Conservation (phyloP, 2,329 filamentous ascomycete species). For the Myotisia sp. region DNA sequence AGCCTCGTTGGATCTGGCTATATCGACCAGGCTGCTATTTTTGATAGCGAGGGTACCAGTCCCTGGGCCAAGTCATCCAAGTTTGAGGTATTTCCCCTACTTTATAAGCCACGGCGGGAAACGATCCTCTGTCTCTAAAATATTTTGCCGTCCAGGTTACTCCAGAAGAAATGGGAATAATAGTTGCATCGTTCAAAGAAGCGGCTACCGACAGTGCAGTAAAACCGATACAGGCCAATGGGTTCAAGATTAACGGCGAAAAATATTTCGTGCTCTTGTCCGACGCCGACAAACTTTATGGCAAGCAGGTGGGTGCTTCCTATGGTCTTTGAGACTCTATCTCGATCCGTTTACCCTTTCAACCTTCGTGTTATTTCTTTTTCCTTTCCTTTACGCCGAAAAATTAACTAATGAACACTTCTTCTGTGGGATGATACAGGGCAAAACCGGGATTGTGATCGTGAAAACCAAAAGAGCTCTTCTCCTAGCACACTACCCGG, state of each 20-base stretch:
- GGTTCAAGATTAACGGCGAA: constrained; percentile 60
- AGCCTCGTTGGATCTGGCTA: constrained; percentile 70
- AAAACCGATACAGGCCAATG: constrained; percentile 55
- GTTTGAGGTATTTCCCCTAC: constrained; percentile 51
- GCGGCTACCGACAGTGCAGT: constrained; percentile 33
- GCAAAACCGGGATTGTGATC: constrained; percentile 65
- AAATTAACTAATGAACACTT: too few relatives aligned
- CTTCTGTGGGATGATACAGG: too few relatives aligned
- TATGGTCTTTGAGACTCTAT: constrained; percentile 12
- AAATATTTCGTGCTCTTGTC: constrained; percentile 65
- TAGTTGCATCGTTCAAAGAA: constrained; percentile 41
- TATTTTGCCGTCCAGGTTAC: constrained; percentile 28
- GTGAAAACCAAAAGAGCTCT: constrained; percentile 82
- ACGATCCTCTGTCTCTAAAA: neutral
- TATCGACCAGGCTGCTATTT: constrained; percentile 71
- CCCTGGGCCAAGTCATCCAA: constrained; percentile 57
- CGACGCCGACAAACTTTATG: constrained; percentile 68
- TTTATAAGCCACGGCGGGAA: too few relatives aligned
- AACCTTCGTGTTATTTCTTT: neutral
- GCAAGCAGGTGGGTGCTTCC: constrained; percentile 81
- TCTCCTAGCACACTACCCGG: constrained; percentile 74
- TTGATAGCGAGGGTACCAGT: constrained; percentile 66
- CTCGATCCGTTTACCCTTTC: neutral
- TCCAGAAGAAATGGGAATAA: constrained; percentile 41
- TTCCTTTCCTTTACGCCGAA: too few relatives aligned